Base-by-base conservation (phyloP, 108 stramenopile species). In the Licmophora abbreviata region DNA sequence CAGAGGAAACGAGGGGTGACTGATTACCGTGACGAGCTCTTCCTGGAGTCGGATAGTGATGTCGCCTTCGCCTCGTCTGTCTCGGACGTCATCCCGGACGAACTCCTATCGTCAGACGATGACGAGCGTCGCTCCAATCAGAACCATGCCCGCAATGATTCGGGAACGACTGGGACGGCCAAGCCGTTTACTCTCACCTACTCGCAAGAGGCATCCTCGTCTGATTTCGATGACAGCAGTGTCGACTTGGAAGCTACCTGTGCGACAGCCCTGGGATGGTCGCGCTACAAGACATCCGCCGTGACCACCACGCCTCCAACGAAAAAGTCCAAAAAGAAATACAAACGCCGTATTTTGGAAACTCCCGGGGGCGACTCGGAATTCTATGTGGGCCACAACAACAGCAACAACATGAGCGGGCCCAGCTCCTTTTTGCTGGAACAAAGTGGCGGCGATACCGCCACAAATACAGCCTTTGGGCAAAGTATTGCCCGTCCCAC, bases 1-100 rank as follows among this genome's bases (percentile, higher is more conserved):
- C 18, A 48, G 4, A 23, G 48, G 15, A 27, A 37, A 41, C 36
- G 58, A 48, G 29, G 30, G 52, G 14, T 5, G 38, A 17, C 40
- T 15, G 81, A 89, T 54, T 89, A 77, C 56, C 78, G 88, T n/a
- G 81, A 85, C 48, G 83, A 89, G 47, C 59, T 89, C 9, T 89
- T 89, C 55, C 60, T 85, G 28, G 79, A 72, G 40, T 85, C 78
- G 26, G 81, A 89, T 56, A 79, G 78, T 28, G 83, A 84, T 41
- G 45, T 53, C 8, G 88, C 81, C 10, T 85, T 71, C 61, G 83
- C 76, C 4, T 51, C 59, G 21, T 62, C 37, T 22, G 55, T 58
- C 24, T 44, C 54, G 1, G 47, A 68, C 4, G 58, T 24, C 11
- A 50, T 50, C 10, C 38, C 18, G 2, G 29, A 18, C 15, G 30